Evolutionary conservation across 352 stramenopile genomes (phyloP), one percentile per base, ranked within the genome.

Genomic region (Pythium chondricola): DNA sequence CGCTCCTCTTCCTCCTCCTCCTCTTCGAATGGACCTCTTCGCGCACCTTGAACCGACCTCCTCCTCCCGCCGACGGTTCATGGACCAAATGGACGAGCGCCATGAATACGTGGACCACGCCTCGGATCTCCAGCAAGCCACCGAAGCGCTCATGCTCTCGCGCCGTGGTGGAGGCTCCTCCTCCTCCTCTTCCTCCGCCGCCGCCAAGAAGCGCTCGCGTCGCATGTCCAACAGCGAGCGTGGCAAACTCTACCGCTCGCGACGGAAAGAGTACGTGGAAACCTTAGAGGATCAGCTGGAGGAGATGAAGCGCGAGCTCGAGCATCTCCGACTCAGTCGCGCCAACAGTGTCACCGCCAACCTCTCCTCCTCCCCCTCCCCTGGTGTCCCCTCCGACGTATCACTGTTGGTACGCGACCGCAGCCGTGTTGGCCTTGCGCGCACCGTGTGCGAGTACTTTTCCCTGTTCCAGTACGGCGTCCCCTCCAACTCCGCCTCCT

Each of bases 181-280:
- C 11, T 31, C 40, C n/a, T 27, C 30, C 2, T 33, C 32, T 6
- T 18, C 52, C 1, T 18, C 37, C 1, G 43, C 52, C 0, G 52
- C 52, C 0, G 43, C 43, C 16, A 61, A 61, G 40, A 52, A 52
- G 27, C 38, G 52, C 11, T 61, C 52, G 31, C 52, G 52, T 7
- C 40, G 52, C 22, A 81, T 85, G 73, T 68, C 50, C 47, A 85
- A 82, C 47, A 85, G 74, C 47, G 74, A 85, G 44, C 71, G 74
- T 3, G 68, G 69, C 17, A 86, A 86, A 52, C 75, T 82, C 18
- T 84, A 86, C 51, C 71, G 74, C 31, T 67, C 60, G 25, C 61
- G 65, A 39, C 62, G 71, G 24, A 80, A 83, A 44, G 48, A 63
- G 39, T 84, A 83, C 55, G 53, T 69, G 6, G 55, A 58, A 26